These are phyloP conservation scores for Collybia sordida DNA, from an alignment of 768 basidiomycete genomes.

Conservation along the genomic window DNA sequence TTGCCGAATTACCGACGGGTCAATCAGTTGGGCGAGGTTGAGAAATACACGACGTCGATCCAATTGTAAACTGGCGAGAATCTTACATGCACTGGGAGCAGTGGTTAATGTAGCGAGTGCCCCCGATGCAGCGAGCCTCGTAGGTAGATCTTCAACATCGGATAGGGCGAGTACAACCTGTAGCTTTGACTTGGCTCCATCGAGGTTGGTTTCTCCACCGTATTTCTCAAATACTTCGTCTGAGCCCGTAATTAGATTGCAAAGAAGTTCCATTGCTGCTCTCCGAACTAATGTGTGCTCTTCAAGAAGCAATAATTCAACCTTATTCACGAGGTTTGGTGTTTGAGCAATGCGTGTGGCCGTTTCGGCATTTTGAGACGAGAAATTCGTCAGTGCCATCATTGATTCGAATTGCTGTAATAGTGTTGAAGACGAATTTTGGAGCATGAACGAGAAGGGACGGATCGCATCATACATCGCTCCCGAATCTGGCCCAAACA, in stretches of 20 bases:
- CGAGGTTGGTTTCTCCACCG: constrained; percentile 40
- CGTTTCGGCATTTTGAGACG: constrained; percentile 69
- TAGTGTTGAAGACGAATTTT: constrained; percentile 63
- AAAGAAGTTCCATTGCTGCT: constrained; percentile 88
- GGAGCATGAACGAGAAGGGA: constrained; percentile 74
- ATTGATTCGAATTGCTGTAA: constrained; percentile 89
- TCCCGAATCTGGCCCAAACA: constrained; percentile 84
- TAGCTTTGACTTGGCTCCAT: constrained; percentile 57
- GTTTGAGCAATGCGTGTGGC: constrained; percentile 66
- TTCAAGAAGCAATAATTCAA: constrained; percentile 77
- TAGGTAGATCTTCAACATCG: constrained; percentile 82
- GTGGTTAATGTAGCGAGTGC: constrained; percentile 81
- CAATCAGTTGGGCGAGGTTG: constrained; percentile 67
- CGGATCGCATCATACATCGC: constrained; percentile 81
- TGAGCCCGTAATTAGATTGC: constrained; percentile 83
- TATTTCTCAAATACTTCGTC: constrained; percentile 77
- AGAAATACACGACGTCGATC: constrained; percentile 64
- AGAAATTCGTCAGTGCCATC: constrained; percentile 96
- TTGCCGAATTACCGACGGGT: constrained; percentile 44
- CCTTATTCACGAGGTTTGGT: constrained; percentile 58
- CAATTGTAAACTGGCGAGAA: constrained; percentile 61
- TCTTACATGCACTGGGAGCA: constrained; percentile 56
- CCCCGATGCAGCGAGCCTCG: constrained; percentile 87
- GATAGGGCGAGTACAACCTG: constrained; percentile 84
- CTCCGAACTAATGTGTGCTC: constrained; percentile 81